These are phyloP conservation scores for Mycena kentingensis DNA, from an alignment of 768 basidiomycete species.

Conservation along the genomic window DNA sequence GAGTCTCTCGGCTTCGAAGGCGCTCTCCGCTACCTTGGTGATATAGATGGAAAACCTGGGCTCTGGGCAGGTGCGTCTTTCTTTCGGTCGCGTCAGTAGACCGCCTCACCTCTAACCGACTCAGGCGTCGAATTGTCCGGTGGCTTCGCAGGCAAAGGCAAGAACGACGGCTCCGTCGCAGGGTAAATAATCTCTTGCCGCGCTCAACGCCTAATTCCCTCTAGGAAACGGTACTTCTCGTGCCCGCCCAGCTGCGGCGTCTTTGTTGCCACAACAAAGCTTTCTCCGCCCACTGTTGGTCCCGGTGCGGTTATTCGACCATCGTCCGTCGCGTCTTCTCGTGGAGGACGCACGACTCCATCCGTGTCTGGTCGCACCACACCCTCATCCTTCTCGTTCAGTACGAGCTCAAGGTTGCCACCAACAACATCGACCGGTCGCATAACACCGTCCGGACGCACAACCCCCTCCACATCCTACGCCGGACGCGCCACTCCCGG, in stretches of 20 bases:
- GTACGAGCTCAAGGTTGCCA: conserved; percentile 25
- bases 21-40: conserved; percentile 74
- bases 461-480: conserved; percentile 27
- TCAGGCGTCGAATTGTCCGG: conserved; percentile 82
- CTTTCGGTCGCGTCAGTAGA: too few relatives aligned
- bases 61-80: conserved; percentile 62
- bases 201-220: conserved; percentile 3
- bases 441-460: conserved; percentile 41
- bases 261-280: conserved; percentile 81
- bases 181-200: conserved; percentile 60
- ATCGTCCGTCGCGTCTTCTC: conserved; percentile 78
- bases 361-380: conserved; percentile 31
- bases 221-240: conserved; percentile 78
- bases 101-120: too few relatives aligned
- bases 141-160: conserved; percentile 88
- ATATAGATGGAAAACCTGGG: conserved; percentile 87
- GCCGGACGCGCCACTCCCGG: conserved; percentile 42
- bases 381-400: conserved; percentile 21
- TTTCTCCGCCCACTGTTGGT: conserved; percentile 75
- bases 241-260: conserved; percentile 89
- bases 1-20: conserved; percentile 91
- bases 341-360: conserved; percentile 62
- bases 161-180: conserved; percentile 88
- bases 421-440: conserved; percentile 45
- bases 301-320: conserved; percentile 57